A percentile compares a stretch with the other conserved stretches of the same genome.
Conservation (phyloP, 2,329 filamentous ascomycete species). For the Aspergillus awamori region DNA sequence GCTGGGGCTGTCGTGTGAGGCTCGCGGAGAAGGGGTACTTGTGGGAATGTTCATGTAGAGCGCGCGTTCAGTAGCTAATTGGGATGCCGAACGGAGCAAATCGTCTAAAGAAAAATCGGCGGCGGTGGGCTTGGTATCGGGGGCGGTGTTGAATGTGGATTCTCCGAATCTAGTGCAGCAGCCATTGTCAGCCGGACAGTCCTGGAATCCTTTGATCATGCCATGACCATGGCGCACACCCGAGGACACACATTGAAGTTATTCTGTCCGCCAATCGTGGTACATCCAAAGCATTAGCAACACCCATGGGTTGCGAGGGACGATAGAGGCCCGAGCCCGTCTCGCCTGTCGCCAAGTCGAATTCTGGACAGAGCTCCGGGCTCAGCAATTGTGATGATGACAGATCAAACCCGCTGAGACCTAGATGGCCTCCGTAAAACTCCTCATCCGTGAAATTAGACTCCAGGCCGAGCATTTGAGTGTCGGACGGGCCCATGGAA, state of each 20-base stretch:
- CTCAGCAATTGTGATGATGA: conserved; percentile 7
- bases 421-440: conserved; percentile 16
- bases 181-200: not conserved
- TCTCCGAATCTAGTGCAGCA: conserved; percentile 8
- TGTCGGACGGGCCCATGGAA: conserved; percentile 15
- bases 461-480: conserved; percentile 11
- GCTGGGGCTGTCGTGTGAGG: conserved; percentile 14
- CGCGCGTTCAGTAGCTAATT: conserved; percentile 27
- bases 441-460: conserved; percentile 9
- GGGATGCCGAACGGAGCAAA: conserved; percentile 24
- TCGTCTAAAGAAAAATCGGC: conserved; percentile 15
- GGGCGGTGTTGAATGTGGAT: conserved; percentile 8
- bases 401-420: conserved; percentile 13
- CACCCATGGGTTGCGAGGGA: not conserved
- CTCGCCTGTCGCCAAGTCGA: conserved; percentile 7
- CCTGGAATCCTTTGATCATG: not conserved
- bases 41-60: conserved; percentile 27
- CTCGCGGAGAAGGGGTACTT: conserved; percentile 18
- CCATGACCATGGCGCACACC: not conserved
- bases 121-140: not conserved
- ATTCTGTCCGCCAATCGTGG: conserved; percentile 9
- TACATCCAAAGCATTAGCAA: not conserved
- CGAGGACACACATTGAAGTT: conserved; percentile 4
- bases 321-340: not conserved
- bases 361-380: not conserved